Conservation (phyloP, 129 eudicot species). For the Saposhnikovia divaricata region DNA sequence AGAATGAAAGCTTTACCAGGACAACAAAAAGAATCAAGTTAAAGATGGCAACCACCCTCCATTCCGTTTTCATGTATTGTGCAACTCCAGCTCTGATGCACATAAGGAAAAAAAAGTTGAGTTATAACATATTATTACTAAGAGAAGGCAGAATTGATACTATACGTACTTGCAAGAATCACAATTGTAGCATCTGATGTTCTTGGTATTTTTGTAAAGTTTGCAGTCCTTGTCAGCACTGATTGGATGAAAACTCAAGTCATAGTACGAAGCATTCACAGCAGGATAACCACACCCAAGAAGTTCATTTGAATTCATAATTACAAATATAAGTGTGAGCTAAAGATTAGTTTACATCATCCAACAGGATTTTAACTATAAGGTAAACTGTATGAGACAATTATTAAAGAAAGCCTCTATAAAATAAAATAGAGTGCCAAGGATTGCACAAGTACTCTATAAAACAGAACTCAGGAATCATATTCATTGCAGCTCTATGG, state of each 20-base stretch:
- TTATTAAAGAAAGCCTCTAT: conserved; percentile 14
- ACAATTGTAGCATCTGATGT: conserved; percentile 73
- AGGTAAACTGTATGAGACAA: not conserved
- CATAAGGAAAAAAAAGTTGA: not conserved
- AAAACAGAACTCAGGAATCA: not conserved
- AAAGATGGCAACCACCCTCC: conserved; percentile 90
- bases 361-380: not conserved
- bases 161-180: conserved; percentile 87
- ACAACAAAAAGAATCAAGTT: no score
- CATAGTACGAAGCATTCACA: conserved; percentile 77
- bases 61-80: conserved; percentile 82
- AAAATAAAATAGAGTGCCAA: not conserved
- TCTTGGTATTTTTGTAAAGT: conserved; percentile 59
- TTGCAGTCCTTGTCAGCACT: conserved; percentile 78
- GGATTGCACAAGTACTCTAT: not conserved
- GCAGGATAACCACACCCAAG: conserved; percentile 89
- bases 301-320: not conserved
- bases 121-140: not conserved
- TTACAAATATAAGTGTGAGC: not conserved
- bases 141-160: not conserved
- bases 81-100: conserved; percentile 87
- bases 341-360: not conserved
- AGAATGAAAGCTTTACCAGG: no score
- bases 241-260: conserved; percentile 74
- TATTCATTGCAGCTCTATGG: not conserved